These are phyloP conservation scores for Harrya chromipes DNA, from an alignment of 768 basidiomycete species.

Conservation along the genomic window DNA sequence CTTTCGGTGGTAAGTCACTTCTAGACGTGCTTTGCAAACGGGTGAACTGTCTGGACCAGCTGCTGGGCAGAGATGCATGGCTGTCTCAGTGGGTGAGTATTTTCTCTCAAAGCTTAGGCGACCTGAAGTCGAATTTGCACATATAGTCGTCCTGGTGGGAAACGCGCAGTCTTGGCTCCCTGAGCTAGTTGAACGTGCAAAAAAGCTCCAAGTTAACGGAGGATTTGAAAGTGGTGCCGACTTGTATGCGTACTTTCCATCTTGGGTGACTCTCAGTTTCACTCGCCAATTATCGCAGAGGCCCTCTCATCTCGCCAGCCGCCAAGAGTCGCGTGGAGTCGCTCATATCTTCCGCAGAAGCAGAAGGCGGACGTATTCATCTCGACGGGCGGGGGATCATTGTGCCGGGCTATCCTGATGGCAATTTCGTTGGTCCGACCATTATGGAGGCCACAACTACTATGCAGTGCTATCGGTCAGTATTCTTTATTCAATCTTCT, in stretches of 20 bases:
- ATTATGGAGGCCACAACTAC: slow-evolving; percentile 77
- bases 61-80: slow-evolving; percentile 98
- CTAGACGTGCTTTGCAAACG: slow-evolving; percentile 17
- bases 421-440: slow-evolving; percentile 95
- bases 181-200: slow-evolving; percentile 78
- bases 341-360: slow-evolving; percentile 69
- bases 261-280: background rate
- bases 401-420: slow-evolving; percentile 74
- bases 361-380: slow-evolving; percentile 81
- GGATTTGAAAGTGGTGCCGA: slow-evolving; percentile 89
- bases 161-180: slow-evolving; percentile 77
- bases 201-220: slow-evolving; percentile 76
- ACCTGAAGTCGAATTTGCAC: background rate
- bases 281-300: slow-evolving; percentile 37
- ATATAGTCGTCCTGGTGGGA: slow-evolving; percentile 76
- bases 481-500: slow-evolving; percentile 21
- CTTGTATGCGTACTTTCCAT: slow-evolving; percentile 44
- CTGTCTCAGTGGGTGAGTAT: slow-evolving; percentile 78
- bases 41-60: slow-evolving; percentile 45
- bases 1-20: slow-evolving; percentile 70
- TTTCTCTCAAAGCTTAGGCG: background rate
- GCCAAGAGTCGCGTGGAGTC: slow-evolving; percentile 75
- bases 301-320: slow-evolving; percentile 77
- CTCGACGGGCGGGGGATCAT: slow-evolving; percentile 77
- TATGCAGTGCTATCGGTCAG: slow-evolving; percentile 85